Percentiles rank a stretch among this genome's conserved stretches.
Conservation (phyloP, 2,329 filamentous ascomycete genomes). For the Aspergillus amoenus region DNA sequence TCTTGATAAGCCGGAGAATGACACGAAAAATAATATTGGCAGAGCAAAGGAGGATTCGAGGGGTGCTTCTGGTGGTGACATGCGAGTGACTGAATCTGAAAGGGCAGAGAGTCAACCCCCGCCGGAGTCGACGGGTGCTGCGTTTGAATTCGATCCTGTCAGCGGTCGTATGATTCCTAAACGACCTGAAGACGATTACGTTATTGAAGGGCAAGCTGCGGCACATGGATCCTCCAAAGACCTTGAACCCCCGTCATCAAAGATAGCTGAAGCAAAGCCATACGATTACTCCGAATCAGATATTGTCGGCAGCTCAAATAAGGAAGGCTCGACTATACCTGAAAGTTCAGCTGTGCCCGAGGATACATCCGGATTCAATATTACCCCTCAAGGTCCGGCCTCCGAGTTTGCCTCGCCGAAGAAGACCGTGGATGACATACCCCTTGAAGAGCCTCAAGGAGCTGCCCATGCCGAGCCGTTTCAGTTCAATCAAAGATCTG, state of each 20-base stretch:
- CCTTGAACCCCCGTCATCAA: neutral
- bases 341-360: neutral
- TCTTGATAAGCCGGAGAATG: conserved; percentile 2
- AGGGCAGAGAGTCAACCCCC: neutral
- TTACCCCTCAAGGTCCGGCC: neutral
- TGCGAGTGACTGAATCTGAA: no score
- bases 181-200: neutral
- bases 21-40: neutral
- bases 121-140: neutral
- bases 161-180: conserved; percentile 41
- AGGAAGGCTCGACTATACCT: neutral
- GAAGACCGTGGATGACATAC: neutral
- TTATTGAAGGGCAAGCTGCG: neutral
- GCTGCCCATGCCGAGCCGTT: neutral
- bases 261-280: neutral
- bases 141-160: conserved; percentile 43
- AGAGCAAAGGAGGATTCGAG: neutral
- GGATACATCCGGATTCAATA: neutral
- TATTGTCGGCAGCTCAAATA: neutral
- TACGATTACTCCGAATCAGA: neutral
- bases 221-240: neutral
- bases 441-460: neutral
- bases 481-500: neutral
- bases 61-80: no score
- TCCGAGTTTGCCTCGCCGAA: neutral